Percentiles rank a stretch among this genome's conserved stretches.
Conservation (phyloP, 352 stramenopile genomes). For the Phytophthora gonapodyides region DNA sequence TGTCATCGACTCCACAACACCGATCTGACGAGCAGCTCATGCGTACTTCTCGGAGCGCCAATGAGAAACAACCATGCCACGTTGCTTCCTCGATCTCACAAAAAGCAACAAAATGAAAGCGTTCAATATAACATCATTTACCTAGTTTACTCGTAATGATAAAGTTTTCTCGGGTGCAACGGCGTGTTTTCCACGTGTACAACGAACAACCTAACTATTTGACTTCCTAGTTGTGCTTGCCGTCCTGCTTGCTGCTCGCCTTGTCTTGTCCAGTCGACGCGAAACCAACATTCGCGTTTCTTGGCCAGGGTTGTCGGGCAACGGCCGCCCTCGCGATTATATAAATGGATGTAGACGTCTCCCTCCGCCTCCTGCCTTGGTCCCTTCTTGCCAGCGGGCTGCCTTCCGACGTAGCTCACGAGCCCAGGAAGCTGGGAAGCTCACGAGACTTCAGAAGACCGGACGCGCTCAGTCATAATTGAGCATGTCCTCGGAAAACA, state of each 20-base stretch:
- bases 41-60: background rate
- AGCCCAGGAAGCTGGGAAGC: background rate
- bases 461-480: conserved; percentile 53
- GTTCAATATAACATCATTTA: conserved; percentile 27
- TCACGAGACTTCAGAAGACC: conserved; percentile 8
- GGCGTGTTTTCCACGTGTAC: conserved; percentile 22
- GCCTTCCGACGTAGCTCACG: background rate
- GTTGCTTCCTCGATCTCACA: too few relatives aligned
- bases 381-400: background rate
- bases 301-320: conserved; percentile 10
- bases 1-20: too few relatives aligned
- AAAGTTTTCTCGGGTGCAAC: conserved; percentile 18
- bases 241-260: conserved; percentile 7
- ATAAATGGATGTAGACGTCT: conserved; percentile 36
- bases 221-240: conserved; percentile 24
- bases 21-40: background rate
- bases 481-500: conserved; percentile 65
- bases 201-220: conserved; percentile 3
- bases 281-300: conserved; percentile 19
- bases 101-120: conserved; percentile 5
- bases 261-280: conserved; percentile 10
- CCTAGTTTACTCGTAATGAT: conserved; percentile 27
- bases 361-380: conserved; percentile 11
- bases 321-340: conserved; percentile 27
- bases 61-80: background rate